These are phyloP conservation scores for Boletus vermiculosoides DNA, from an alignment of 768 basidiomycete species.

Conservation along the genomic window DNA sequence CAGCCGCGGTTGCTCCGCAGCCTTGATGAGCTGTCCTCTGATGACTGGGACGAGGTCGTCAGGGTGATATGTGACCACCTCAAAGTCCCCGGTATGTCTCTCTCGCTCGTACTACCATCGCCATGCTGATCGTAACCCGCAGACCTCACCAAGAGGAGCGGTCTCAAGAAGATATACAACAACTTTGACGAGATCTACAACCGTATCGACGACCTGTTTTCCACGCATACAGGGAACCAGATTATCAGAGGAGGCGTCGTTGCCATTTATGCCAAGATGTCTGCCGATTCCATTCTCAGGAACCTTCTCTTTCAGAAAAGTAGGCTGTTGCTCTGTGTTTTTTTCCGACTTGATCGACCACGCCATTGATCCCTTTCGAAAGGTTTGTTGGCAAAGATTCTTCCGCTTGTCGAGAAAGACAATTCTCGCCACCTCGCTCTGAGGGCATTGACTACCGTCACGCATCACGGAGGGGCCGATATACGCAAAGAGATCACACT, in stretches of 20 bases:
- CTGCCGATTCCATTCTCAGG: conserved; percentile 54
- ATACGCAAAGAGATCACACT: conserved; percentile 51
- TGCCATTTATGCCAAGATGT: conserved; percentile 65
- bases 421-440: conserved; percentile 53
- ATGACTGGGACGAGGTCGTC: conserved; percentile 49
- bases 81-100: conserved; percentile 50
- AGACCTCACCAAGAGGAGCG: conserved; percentile 58
- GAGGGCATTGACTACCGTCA: conserved; percentile 54
- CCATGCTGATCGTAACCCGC: conserved; percentile 3
- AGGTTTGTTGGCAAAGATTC: conserved; percentile 59
- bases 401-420: conserved; percentile 51
- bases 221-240: conserved; percentile 41
- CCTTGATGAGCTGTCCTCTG: conserved; percentile 31
- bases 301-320: conserved; percentile 60
- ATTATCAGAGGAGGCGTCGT: conserved; percentile 56
- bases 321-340: conserved; percentile 19
- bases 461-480: conserved; percentile 56
- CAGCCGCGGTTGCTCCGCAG: conserved; percentile 10
- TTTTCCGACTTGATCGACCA: background rate
- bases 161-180: conserved; percentile 60
- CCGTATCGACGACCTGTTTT: conserved; percentile 50
- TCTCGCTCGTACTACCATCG: background rate
- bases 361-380: background rate
- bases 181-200: conserved; percentile 54
- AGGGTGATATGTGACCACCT: conserved; percentile 49